Base-by-base conservation (phyloP, 179 eudicot genomes). In the Drosera spatulata region DNA sequence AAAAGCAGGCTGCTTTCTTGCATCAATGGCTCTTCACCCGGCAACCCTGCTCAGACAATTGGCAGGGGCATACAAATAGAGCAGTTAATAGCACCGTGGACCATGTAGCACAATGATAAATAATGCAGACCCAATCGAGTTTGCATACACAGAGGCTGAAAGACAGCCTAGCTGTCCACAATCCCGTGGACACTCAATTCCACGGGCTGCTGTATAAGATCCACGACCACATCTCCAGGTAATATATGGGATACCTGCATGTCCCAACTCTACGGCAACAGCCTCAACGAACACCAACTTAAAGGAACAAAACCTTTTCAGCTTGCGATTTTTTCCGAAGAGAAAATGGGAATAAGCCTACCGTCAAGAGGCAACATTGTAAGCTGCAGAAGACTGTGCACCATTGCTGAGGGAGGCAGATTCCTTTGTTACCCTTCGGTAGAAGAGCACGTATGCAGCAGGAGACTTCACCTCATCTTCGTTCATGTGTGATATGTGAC, bases 361-460 rank as follows among this genome's bases (percentile, higher is more conserved):
- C 37, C 13, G 8, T 12, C 3, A 14, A n/a, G 22, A 14, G 22
- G 55, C 37, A 51, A n/a, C 55, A 51, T 51, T 51, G 37, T n/a
- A 66, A 59, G 55, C 63, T 13, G 66, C 65, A 6, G 63, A 65
- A 13, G 73, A 56, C 61, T 56, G 58, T 47, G 74, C 62, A 39
- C 79, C 80, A 52, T 70, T 76, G 72, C 68, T 70, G 5, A 53
- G 66, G 33, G 80, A 70, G 50, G 60, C 66, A 44, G 67, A 67
- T 37, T 71, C 81, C 8, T 47, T 69, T 62, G 74, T 80, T 44
- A 77, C 82, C 72, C 89, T 82, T 55, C 87, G 71, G 66, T 89
- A 87, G 69, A 87, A 85, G 10, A 89, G 85, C 68, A 89, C 95
- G 75, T 89, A 87, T 13, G 97, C 97, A 66, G 91, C 95, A 50